These are phyloP conservation scores for Aspergillus cavernicola DNA, from an alignment of 495 filamentous ascomycete species.

Conservation along the genomic window DNA sequence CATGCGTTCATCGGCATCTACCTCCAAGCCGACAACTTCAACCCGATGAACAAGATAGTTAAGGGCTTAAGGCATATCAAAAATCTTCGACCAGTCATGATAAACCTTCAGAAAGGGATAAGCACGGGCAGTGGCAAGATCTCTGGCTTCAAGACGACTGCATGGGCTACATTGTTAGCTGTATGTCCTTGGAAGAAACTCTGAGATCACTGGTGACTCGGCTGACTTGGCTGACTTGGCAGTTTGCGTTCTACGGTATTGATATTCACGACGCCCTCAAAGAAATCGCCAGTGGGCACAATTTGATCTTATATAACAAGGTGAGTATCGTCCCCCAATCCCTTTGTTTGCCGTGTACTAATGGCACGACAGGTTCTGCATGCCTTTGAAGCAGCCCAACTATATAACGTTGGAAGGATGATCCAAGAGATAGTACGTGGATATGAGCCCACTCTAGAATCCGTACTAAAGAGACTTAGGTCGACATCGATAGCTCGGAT, in stretches of 20 bases:
- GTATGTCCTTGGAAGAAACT: constrained; percentile 25
- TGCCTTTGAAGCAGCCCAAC: constrained; percentile 44
- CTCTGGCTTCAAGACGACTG: constrained; percentile 57
- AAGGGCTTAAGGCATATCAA: constrained; percentile 70
- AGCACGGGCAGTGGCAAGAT: constrained; percentile 56
- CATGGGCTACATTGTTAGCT: constrained; percentile 65
- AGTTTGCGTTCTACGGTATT: constrained; percentile 66
- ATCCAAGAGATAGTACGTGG: constrained; percentile 60
- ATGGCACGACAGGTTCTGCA: constrained; percentile 31
- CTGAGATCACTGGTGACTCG: not conserved
- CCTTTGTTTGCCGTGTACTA: not conserved
- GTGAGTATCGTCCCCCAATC: constrained; percentile 31
- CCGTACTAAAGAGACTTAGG: constrained; percentile 31
- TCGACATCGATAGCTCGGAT: constrained; percentile 79
- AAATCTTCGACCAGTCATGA: constrained; percentile 69
- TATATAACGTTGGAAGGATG: constrained; percentile 62
- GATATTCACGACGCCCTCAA: constrained; percentile 63
- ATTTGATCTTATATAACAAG: constrained; percentile 54
- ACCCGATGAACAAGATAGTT: constrained; percentile 51
- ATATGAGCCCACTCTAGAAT: not conserved
- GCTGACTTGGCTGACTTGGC: constrained; percentile 29
- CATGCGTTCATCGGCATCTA: constrained; percentile 67
- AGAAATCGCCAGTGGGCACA: constrained; percentile 55
- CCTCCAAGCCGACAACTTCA: constrained; percentile 64
- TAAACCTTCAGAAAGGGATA: constrained; percentile 72